Conservation (phyloP, 257 asterid genomes). For the Jacaranda mimosifolia region DNA sequence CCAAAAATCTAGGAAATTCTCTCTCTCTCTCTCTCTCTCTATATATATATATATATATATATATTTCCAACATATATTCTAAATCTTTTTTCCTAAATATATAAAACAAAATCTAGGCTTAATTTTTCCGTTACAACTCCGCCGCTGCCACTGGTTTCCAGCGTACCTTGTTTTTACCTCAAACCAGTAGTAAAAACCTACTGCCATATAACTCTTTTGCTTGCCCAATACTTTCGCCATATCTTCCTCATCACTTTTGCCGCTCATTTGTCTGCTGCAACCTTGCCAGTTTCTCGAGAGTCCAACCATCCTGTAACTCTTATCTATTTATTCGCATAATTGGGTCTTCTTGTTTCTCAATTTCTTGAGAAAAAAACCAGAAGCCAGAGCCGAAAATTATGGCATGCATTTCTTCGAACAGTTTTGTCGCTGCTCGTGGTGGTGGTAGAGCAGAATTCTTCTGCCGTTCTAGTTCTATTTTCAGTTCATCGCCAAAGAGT, state of each 20-base stretch:
- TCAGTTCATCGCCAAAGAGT: slow-evolving; percentile 38
- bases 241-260: neutral
- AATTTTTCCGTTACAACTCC: too few species aligned
- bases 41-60: too few species aligned
- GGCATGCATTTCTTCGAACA: slow-evolving; percentile 37
- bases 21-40: too few species aligned
- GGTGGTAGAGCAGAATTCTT: slow-evolving; percentile 31
- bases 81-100: too few species aligned
- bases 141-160: neutral
- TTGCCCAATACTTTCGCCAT: neutral
- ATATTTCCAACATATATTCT: too few species aligned
- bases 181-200: neutral
- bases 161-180: neutral
- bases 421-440: slow-evolving; percentile 18
- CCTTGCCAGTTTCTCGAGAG: neutral
- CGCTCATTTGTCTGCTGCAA: neutral
- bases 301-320: neutral
- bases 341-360: neutral
- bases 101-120: too few species aligned
- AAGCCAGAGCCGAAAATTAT: neutral
- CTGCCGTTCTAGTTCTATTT: slow-evolving; percentile 6
- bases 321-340: neutral
- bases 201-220: neutral
- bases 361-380: neutral
- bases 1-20: too few species aligned